Evolutionary conservation across 768 basidiomycete genomes (phyloP), one percentile per base, ranked within the genome.

Genomic region (Bullera alba): DNA sequence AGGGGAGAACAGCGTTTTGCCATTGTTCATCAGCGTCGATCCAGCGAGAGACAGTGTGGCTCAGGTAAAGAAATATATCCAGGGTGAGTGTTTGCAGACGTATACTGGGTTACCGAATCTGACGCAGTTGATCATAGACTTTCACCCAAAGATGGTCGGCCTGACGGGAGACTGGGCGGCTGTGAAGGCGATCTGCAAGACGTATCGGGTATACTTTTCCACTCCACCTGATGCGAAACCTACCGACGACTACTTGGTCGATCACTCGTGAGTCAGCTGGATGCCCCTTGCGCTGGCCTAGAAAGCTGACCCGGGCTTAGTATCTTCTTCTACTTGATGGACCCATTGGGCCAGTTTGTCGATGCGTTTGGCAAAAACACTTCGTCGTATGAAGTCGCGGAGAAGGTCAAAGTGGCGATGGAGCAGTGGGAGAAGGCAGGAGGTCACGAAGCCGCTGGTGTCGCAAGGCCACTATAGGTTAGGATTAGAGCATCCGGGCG

Each of bases 271-370:
- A 52, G 66, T 61, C 42, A n/a, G n/a, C n/a, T n/a, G n/a, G n/a
- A n/a, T n/a, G n/a, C n/a, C 21, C n/a, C 37, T 26, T 36, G 5
- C 16, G 7, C 5, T 22, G 26, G 14, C 22, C 25, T 32, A 25
- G 19, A 34, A 50, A 21, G 19, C 35, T 44, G 10, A 39, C 23
- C 30, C 35, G 0, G 85, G 87, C 36, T 48, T 72, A 90, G 87
- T 35, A 93, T 95, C 71, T 96, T 90, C 74, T 87, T 99, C 60
- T 99, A 99, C 74, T 80, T 99, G 29, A 95, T 99, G 90, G 91
- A 96, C 65, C 93, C 95, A 1, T 73, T 82, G 4, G 95, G 93
- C 1, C 79, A 85, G 65, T 99, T 97, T 60, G 87, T 96, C 0
- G 91, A 97, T 55, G 95, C 95, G 1, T 96, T 96, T 71, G 95